A percentile compares a stretch with the other conserved stretches of the same genome.
phyloP scores from a whole-genome alignment of 78 protist species.

The Protostelium mycophagum region DNA sequence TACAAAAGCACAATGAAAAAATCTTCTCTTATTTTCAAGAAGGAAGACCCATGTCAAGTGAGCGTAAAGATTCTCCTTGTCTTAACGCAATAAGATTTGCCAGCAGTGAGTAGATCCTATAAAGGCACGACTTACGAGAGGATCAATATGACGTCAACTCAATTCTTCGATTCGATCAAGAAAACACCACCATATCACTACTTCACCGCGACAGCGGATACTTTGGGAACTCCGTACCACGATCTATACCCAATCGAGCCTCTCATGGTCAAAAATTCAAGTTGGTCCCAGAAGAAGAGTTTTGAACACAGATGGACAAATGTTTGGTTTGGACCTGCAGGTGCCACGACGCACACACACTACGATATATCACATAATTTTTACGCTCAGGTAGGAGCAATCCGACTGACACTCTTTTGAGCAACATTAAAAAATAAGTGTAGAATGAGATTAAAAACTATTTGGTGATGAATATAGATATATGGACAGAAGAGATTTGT shows the following conservation, averaged over 20 bases:
- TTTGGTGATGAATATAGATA: no score
- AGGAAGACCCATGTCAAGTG: neutral
- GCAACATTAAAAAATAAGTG: no score
- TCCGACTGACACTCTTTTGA: neutral
- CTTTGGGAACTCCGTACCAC: neutral
- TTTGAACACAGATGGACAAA: neutral
- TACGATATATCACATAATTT: slow-evolving; percentile 8
- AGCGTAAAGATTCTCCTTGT: neutral
- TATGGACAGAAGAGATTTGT: slow-evolving; percentile 7
- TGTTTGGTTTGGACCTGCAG: neutral
- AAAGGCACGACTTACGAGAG: neutral
- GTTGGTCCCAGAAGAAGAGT: neutral
- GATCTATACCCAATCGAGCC: neutral
- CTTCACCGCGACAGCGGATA: neutral
- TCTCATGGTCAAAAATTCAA: neutral
- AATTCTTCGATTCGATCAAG: neutral
- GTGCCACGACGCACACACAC: neutral
- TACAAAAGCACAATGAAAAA: neutral
- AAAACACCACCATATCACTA: neutral
- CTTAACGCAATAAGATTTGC: neutral
- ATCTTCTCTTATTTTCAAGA: neutral
- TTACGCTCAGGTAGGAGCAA: neutral
- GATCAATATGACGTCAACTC: neutral
- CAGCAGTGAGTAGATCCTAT: neutral
- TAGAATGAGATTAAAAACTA: no score